phyloP scores from a whole-genome alignment of 1,139 yeast species.

The Diutina scorzettiae region DNA sequence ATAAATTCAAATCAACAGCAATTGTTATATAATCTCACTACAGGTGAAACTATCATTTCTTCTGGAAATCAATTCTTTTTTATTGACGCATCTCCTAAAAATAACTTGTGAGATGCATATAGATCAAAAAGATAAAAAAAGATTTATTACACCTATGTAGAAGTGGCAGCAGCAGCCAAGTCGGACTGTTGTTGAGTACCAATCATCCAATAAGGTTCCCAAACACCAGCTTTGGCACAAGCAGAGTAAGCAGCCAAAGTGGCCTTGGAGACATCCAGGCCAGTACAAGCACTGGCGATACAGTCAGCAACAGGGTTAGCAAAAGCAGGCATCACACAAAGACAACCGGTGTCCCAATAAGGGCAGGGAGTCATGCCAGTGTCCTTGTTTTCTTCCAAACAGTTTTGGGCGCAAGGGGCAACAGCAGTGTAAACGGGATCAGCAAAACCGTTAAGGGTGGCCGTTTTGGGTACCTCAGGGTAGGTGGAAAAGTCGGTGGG shows the following conservation, averaged over 20 bases:
- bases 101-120: too few species aligned
- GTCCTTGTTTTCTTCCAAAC: neutral
- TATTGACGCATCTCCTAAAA: too few species aligned
- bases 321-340: conserved; percentile 3
- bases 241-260: conserved; percentile 1
- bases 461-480: conserved; percentile 4
- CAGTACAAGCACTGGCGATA: neutral
- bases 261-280: neutral
- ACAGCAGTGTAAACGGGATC: conserved; percentile 5
- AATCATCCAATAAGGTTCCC: conserved; percentile 4
- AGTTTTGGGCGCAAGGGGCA: neutral
- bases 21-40: too few species aligned
- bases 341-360: conserved; percentile 6
- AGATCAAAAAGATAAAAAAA: too few species aligned
- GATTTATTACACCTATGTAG: neutral
- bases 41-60: too few species aligned
- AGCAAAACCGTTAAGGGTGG: conserved; percentile 5
- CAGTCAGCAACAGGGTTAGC: conserved; percentile 3
- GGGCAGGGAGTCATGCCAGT: conserved; percentile 6
- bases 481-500: conserved; percentile 1
- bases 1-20: too few species aligned
- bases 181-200: neutral
- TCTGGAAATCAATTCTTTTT: too few species aligned
- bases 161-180: conserved; percentile 3
- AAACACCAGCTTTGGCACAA: neutral